Evolutionary conservation across 805 yeast genomes (phyloP).

Genomic region (Nakazawaea pomicola): DNA sequence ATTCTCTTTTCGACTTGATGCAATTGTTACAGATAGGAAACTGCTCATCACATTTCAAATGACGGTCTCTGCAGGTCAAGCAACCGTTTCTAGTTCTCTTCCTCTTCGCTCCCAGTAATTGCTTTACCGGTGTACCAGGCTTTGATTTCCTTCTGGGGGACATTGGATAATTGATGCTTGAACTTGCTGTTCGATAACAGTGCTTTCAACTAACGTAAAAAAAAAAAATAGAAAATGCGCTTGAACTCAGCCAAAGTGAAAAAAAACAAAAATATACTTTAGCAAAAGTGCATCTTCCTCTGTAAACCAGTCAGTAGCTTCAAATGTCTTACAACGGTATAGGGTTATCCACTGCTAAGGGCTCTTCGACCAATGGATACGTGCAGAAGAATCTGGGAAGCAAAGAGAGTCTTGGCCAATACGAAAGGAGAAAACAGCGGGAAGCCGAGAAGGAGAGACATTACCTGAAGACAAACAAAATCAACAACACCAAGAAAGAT

Average conservation of each 20-base stretch:
- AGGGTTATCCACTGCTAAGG: conserved; percentile 52
- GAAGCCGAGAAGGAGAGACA: conserved; percentile 15
- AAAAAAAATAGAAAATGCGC: neutral
- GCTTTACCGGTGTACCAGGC: neutral
- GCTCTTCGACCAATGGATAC: conserved; percentile 60
- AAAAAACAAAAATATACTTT: neutral
- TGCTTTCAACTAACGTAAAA: neutral
- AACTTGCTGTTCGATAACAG: neutral
- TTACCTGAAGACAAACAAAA: conserved; percentile 11
- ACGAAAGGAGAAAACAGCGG: conserved; percentile 28
- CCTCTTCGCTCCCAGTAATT: conserved; percentile 10
- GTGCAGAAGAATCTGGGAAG: conserved; percentile 41
- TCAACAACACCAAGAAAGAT: conserved; percentile 17
- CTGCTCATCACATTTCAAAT: conserved; percentile 64
- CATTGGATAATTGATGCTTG: too few species aligned
- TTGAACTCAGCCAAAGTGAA: neutral
- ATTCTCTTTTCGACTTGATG: conserved; percentile 41
- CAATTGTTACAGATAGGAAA: conserved; percentile 58
- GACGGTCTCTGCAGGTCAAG: conserved; percentile 57
- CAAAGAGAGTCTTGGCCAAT: conserved; percentile 30
- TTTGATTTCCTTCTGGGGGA: conserved; percentile 1
- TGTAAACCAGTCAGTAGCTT: neutral
- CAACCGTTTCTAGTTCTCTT: conserved; percentile 40
- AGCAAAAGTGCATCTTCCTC: neutral
- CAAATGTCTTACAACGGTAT: conserved; percentile 54